Conservation (phyloP, 805 yeast genomes). For the Zygosaccharomyces pseudorouxii region DNA sequence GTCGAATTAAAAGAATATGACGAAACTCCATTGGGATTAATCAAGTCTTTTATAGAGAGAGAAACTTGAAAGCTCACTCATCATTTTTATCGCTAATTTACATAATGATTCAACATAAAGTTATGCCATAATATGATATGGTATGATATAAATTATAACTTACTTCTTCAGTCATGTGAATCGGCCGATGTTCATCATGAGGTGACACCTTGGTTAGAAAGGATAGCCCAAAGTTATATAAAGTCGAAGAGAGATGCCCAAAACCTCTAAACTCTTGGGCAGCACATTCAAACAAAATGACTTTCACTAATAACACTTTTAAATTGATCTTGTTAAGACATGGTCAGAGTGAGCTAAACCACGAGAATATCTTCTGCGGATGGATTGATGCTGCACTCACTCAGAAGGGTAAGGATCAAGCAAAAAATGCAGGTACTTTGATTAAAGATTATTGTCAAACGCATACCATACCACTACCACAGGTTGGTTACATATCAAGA, state of each 20-base stretch:
- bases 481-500: slow-evolving; percentile 64
- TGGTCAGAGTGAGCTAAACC: slow-evolving; percentile 79
- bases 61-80: slow-evolving; percentile 26
- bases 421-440: slow-evolving; percentile 57
- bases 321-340: slow-evolving; percentile 55
- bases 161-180: slow-evolving; percentile 1
- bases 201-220: slow-evolving; percentile 1
- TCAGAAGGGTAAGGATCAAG: slow-evolving; percentile 63
- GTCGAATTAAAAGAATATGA: slow-evolving; percentile 62
- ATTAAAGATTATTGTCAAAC: slow-evolving; percentile 40
- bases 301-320: slow-evolving; percentile 20
- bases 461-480: slow-evolving; percentile 39
- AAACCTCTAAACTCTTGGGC: not conserved
- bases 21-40: slow-evolving; percentile 70
- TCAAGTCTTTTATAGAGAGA: slow-evolving; percentile 68
- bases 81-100: not conserved
- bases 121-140: not conserved
- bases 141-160: not conserved
- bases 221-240: not conserved
- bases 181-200: slow-evolving; percentile 2
- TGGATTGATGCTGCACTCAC: slow-evolving; percentile 78
- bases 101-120: not conserved
- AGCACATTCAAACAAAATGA: slow-evolving; percentile 7
- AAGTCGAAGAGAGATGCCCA: not conserved
- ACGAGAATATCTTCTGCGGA: slow-evolving; percentile 73